phyloP scores from a whole-genome alignment of 2,329 filamentous ascomycete species.

The Aspergillus quadricinctus region DNA sequence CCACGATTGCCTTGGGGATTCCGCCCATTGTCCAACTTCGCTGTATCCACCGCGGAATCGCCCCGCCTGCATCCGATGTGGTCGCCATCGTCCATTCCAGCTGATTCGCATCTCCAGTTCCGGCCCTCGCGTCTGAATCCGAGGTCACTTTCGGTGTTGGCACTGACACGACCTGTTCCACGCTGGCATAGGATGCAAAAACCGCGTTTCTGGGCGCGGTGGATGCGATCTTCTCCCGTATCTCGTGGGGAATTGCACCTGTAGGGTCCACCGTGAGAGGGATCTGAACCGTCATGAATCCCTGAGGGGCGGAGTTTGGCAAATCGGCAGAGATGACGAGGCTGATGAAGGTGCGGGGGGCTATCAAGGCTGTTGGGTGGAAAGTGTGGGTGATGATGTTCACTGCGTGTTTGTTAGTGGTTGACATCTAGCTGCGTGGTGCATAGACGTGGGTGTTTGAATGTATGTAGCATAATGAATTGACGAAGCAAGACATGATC shows the following conservation, averaged over 20 bases:
- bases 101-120: not conserved
- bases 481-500: too few species aligned
- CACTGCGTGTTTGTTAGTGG: slow-evolving; percentile 16
- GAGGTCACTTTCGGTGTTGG: not conserved
- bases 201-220: slow-evolving; percentile 22
- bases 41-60: slow-evolving; percentile 35
- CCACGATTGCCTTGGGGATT: slow-evolving; percentile 33
- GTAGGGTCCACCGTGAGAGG: slow-evolving; percentile 18
- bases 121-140: not conserved
- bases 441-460: too few species aligned
- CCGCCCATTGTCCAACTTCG: slow-evolving; percentile 35
- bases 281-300: slow-evolving; percentile 33
- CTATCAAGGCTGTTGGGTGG: slow-evolving; percentile 27
- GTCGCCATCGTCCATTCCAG: slow-evolving; percentile 37
- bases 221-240: slow-evolving; percentile 19
- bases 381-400: slow-evolving; percentile 36
- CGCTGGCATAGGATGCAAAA: slow-evolving; percentile 32
- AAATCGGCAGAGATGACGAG: slow-evolving; percentile 28
- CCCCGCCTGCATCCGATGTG: slow-evolving; percentile 33
- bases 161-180: slow-evolving; percentile 26
- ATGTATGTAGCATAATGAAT: too few species aligned
- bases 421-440: too few species aligned
- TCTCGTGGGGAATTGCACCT: slow-evolving; percentile 11
- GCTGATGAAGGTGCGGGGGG: slow-evolving; percentile 30
- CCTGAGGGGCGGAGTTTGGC: slow-evolving; percentile 8